Percentiles rank a stretch among this genome's conserved stretches.
Conservation (phyloP, 2,329 filamentous ascomycete genomes). For the Curvularia verruculosa region DNA sequence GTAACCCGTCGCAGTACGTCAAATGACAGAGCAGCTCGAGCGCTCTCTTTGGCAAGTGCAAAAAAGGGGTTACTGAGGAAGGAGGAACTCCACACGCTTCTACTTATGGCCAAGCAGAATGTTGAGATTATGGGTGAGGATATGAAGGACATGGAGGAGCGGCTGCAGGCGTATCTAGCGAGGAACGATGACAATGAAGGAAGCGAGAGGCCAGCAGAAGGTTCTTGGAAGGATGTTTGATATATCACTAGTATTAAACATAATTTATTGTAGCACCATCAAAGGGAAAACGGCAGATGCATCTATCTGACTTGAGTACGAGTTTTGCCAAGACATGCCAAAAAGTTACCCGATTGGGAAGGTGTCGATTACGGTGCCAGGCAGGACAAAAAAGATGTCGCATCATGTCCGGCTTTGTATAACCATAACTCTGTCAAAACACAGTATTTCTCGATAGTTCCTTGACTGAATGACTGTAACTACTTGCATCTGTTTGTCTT, state of each 20-base stretch:
- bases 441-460: too few relatives aligned
- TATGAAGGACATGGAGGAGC: constrained; percentile 23
- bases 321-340: too few relatives aligned
- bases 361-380: too few relatives aligned
- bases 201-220: background rate
- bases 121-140: constrained; percentile 24
- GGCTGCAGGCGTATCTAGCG: constrained; percentile 15
- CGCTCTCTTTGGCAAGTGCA: background rate
- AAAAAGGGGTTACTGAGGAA: constrained; percentile 1
- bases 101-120: constrained; percentile 25
- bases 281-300: too few relatives aligned
- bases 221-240: constrained; percentile 6
- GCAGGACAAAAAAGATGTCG: too few relatives aligned
- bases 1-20: background rate
- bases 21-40: background rate
- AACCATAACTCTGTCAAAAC: too few relatives aligned
- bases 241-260: background rate
- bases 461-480: too few relatives aligned
- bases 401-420: too few relatives aligned
- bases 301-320: too few relatives aligned
- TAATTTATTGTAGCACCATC: too few relatives aligned
- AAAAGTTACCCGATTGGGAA: too few relatives aligned
- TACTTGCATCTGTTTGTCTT: too few relatives aligned
- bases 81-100: constrained; percentile 20
- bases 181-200: background rate